Percentiles rank a stretch among this genome's conserved stretches.
These are phyloP conservation scores for Tricholoma furcatifolium DNA, from an alignment of 768 basidiomycete genomes.

Conservation along the genomic window DNA sequence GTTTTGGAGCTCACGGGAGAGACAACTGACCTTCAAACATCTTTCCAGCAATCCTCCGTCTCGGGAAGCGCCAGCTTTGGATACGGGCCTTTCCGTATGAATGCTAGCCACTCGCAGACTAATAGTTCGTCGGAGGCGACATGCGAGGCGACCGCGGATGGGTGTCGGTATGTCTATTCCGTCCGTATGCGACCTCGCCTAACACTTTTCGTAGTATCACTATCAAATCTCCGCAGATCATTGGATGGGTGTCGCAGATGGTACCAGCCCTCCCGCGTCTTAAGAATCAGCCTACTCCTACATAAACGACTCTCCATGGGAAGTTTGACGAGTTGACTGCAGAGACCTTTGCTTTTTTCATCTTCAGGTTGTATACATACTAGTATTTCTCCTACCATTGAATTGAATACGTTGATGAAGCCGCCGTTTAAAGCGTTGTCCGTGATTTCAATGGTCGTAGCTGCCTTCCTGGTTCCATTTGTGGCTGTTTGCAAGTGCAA, in stretches of 20 bases:
- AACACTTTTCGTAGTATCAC: conserved; percentile 1
- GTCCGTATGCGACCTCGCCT: not conserved
- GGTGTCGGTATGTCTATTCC: conserved; percentile 3
- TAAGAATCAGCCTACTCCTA: not conserved
- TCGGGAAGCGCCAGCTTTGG: not conserved
- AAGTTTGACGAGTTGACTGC: too few species aligned
- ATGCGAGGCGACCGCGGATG: conserved; percentile 6
- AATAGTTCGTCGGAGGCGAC: not conserved
- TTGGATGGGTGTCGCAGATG: conserved; percentile 11
- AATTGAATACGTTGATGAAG: too few species aligned
- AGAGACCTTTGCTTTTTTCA: too few species aligned
- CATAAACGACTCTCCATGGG: not conserved
- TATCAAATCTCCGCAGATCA: conserved; percentile 9
- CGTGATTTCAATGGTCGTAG: too few species aligned
- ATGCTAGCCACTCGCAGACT: not conserved
- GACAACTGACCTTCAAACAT: conserved; percentile 4
- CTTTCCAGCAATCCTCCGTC: not conserved
- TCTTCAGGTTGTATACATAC: too few species aligned
- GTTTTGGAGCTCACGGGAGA: conserved; percentile 6
- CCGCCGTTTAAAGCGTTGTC: too few species aligned
- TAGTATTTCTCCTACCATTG: too few species aligned
- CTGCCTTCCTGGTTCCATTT: too few species aligned
- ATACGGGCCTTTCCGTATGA: conserved; percentile 1
- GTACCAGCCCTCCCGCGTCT: conserved; percentile 11
- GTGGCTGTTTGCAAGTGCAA: too few species aligned